Evolutionary conservation across 2,329 filamentous ascomycete genomes (phyloP), one percentile per base, ranked within the genome.

Genomic region (Cyphellophora attinorum): DNA sequence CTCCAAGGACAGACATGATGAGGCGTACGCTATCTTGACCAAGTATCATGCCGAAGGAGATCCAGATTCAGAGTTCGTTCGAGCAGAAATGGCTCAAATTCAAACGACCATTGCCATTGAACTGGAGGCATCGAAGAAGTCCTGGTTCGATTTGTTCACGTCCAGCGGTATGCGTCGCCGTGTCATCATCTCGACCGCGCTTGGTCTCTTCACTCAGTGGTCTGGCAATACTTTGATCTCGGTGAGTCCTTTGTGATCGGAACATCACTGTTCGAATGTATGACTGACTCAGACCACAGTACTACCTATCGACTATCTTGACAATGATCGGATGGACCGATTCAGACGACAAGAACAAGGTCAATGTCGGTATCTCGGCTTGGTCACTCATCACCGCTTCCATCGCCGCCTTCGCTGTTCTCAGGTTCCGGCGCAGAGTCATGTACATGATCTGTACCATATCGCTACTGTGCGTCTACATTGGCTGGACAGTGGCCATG

Each of bases 61-160:
- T 32, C 48, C 48, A 5, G 52, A 61, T 19, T 72, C 68, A 1
- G 55, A 65, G 10, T 63, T 76, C 10, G 71, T 77, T 16, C 62
- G 65, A 33, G 72, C 70, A 6, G 76, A 80, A 48, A 70, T 77
- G 47, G 65, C 65, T 1, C 72, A 79, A 51, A 79, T 80, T 44
- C 59, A 68, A 32, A 62, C 66, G 3, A 72, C 74, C 0, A 68
- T 77, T 46, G 61, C 64, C 18, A 47, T 72, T 1, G 72, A 77
- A 48, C 55, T 68, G 35, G 69, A 77, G 40, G 54, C 64, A 29
- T 66, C 70, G 33, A 47, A 39, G 29, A 48, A 54, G 31, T 42
- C 45, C 11, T 56, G 54, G 53, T 29, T 32, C 19, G 50, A 53
- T 28, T 46, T 57, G 44, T 44, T 56, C 34, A 37, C 33, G 11